A percentile compares a stretch with the other conserved stretches of the same genome.
Evolutionary conservation across 139 green algal genomes (phyloP).

Genomic region (Cymbomonas tetramitiformis): DNA sequence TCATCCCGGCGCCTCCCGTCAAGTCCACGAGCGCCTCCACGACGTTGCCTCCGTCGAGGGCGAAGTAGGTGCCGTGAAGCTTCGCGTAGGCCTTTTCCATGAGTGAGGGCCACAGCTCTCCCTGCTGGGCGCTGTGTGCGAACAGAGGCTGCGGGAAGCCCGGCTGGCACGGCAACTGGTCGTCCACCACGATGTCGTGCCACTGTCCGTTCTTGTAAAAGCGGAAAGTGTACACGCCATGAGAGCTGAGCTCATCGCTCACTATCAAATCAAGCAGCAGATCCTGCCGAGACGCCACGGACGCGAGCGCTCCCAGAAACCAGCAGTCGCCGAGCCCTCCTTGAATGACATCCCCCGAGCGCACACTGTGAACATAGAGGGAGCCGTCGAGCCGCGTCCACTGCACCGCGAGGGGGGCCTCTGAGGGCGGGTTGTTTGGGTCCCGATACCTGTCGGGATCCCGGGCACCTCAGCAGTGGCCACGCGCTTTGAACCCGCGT

Average conservation of each 20-base stretch:
- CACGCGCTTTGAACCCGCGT: too few species aligned
- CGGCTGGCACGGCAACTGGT: not conserved
- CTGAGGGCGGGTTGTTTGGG: too few species aligned
- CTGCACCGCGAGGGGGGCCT: too few species aligned
- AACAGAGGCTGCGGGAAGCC: not conserved
- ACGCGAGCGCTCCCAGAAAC: not conserved
- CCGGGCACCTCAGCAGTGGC: too few species aligned
- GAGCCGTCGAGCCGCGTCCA: too few species aligned
- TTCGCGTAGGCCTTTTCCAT: slow-evolving; percentile 37
- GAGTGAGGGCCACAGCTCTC: slow-evolving; percentile 22
- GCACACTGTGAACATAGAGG: too few species aligned
- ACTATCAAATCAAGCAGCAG: slow-evolving; percentile 6
- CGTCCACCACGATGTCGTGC: not conserved
- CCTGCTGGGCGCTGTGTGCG: not conserved
- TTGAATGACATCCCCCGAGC: too few species aligned
- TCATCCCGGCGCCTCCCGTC: slow-evolving; percentile 20
- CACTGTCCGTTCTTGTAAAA: slow-evolving; percentile 3
- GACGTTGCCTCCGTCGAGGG: slow-evolving; percentile 23
- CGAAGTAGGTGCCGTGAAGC: slow-evolving; percentile 24
- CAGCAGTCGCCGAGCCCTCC: not conserved
- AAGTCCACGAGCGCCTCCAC: slow-evolving; percentile 27
- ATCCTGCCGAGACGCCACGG: not conserved
- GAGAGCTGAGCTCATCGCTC: not conserved
- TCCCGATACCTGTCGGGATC: too few species aligned
- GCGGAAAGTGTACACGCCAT: not conserved